phyloP scores from a whole-genome alignment of 352 stramenopile species.

The Thalassiosira exigua region DNA sequence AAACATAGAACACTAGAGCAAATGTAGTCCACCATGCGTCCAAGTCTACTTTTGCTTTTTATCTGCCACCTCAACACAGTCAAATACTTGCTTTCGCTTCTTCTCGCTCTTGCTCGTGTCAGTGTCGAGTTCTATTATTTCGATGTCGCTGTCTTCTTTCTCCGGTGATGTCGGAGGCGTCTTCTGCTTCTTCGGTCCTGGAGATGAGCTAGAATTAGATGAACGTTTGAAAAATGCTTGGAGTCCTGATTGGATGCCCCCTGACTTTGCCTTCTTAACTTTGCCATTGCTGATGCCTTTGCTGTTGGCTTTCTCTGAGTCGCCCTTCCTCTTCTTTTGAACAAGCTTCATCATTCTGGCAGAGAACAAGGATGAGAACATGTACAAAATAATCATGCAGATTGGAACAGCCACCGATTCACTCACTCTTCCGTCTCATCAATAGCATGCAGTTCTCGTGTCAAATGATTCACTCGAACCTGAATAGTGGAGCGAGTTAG shows the following conservation, averaged over 20 bases:
- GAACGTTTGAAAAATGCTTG: constrained; percentile 61
- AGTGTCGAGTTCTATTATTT: constrained; percentile 55
- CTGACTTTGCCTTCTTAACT: constrained; percentile 57
- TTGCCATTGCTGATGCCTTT: constrained; percentile 24
- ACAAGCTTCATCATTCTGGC: constrained; percentile 62
- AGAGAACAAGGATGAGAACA: constrained; percentile 4
- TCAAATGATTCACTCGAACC: constrained; percentile 72
- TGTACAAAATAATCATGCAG: neutral
- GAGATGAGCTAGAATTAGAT: neutral
- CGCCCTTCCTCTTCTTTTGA: constrained; percentile 46
- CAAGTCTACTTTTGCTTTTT: neutral
- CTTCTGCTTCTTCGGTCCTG: constrained; percentile 39
- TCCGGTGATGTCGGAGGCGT: constrained; percentile 59
- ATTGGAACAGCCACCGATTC: neutral
- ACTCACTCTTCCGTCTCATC: constrained; percentile 69
- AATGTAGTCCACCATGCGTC: too few relatives aligned
- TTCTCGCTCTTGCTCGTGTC: constrained; percentile 22
- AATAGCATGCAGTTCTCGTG: constrained; percentile 71
- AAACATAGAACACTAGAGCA: neutral
- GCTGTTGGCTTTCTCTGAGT: constrained; percentile 18
- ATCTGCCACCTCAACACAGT: constrained; percentile 3
- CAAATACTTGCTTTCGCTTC: constrained; percentile 27
- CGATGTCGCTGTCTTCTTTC: constrained; percentile 39
- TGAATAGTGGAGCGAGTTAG: constrained; percentile 67
- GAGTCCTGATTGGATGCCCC: constrained; percentile 50